phyloP scores from a whole-genome alignment of 345 rosid genomes.

The Rhizophora mangle region DNA sequence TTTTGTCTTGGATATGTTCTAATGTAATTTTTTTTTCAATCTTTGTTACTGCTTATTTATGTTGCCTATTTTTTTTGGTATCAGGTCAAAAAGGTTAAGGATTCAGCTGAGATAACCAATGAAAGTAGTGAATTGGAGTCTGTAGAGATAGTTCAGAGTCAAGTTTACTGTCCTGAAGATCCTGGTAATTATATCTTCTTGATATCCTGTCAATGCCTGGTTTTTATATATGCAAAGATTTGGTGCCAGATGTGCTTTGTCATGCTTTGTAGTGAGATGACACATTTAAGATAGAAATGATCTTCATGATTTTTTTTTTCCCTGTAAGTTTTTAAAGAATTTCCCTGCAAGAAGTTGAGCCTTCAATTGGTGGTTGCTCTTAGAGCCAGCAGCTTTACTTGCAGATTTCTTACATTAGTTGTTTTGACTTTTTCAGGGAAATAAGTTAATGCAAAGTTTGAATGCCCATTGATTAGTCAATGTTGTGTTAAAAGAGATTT shows the following conservation, averaged over 20 bases:
- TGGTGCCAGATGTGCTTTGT: neutral
- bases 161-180: conserved; percentile 35
- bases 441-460: neutral
- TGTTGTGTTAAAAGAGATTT: neutral
- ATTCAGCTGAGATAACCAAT: conserved; percentile 35
- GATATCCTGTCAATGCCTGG: neutral
- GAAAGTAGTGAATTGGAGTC: conserved; percentile 34
- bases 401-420: neutral
- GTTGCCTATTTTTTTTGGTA: conserved; percentile 1
- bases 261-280: neutral
- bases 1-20: neutral
- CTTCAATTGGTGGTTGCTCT: neutral
- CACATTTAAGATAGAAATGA: neutral
- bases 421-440: neutral
- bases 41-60: conserved; percentile 13
- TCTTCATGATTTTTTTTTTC: neutral
- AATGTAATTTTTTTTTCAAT: neutral
- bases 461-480: neutral
- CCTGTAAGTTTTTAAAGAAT: too few species aligned
- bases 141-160: conserved; percentile 40
- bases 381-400: neutral
- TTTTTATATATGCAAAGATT: too few species aligned
- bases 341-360: neutral
- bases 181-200: neutral
- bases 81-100: conserved; percentile 70